Evolutionary conservation across 2,329 filamentous ascomycete genomes (phyloP).

Genomic region (Ambrosiella xylebori): DNA sequence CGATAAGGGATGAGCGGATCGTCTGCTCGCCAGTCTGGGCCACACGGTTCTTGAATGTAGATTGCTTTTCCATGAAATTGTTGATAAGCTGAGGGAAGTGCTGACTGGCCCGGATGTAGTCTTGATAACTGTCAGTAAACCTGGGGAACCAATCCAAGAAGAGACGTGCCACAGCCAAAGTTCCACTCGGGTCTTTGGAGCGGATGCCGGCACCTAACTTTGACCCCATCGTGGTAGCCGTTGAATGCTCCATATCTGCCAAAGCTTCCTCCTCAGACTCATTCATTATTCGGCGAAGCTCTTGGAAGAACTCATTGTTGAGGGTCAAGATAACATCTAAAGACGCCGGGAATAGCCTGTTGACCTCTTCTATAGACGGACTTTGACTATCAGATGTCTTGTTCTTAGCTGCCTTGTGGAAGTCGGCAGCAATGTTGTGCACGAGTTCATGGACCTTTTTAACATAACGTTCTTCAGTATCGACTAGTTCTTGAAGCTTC

Average conservation of each 20-base stretch:
- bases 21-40: slow-evolving; percentile 77
- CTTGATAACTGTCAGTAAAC: slow-evolving; percentile 78
- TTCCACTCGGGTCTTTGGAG: slow-evolving; percentile 57
- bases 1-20: slow-evolving; percentile 80
- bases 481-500: slow-evolving; percentile 77
- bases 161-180: slow-evolving; percentile 58
- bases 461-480: slow-evolving; percentile 90
- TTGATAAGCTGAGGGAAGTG: slow-evolving; percentile 71
- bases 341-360: slow-evolving; percentile 64
- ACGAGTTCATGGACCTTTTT: slow-evolving; percentile 73
- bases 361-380: slow-evolving; percentile 53
- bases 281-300: slow-evolving; percentile 60
- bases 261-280: slow-evolving; percentile 68
- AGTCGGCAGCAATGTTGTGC: slow-evolving; percentile 62
- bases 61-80: slow-evolving; percentile 60
- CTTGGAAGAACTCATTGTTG: slow-evolving; percentile 65
- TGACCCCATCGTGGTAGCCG: slow-evolving; percentile 25
- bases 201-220: slow-evolving; percentile 28
- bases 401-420: slow-evolving; percentile 49
- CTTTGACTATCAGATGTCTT: slow-evolving; percentile 45
- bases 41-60: slow-evolving; percentile 66
- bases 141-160: slow-evolving; percentile 85
- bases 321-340: slow-evolving; percentile 65
- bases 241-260: slow-evolving; percentile 50
- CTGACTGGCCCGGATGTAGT: slow-evolving; percentile 83